Evolutionary conservation across 208 protist genomes (phyloP).

Genomic region (Crithidia brevicula): DNA sequence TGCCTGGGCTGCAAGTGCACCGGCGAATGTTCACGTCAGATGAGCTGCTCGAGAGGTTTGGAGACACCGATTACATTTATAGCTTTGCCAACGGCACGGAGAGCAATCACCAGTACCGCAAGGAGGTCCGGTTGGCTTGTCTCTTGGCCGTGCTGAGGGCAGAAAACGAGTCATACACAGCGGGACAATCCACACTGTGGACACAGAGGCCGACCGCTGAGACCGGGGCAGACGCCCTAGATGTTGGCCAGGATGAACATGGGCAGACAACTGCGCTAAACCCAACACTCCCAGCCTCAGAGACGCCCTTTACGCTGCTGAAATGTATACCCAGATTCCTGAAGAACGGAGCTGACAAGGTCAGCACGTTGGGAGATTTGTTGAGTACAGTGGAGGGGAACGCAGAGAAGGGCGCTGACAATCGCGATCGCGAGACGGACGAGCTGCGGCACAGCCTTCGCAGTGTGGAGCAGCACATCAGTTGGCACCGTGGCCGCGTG

Average conservation of each 20-base stretch:
- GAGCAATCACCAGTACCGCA: slow-evolving; percentile 54
- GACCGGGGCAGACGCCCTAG: no score
- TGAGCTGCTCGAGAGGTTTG: slow-evolving; percentile 33
- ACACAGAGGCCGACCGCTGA: no score
- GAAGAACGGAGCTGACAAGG: background rate
- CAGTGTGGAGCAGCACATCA: slow-evolving; percentile 92
- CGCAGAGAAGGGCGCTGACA: background rate
- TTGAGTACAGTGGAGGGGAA: background rate
- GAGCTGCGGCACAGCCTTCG: slow-evolving; percentile 95
- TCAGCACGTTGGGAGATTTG: background rate
- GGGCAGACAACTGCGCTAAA: background rate
- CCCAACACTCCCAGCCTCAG: background rate
- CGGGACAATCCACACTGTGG: background rate
- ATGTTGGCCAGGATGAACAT: no score
- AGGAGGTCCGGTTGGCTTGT: slow-evolving; percentile 3
- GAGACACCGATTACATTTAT: slow-evolving; percentile 92
- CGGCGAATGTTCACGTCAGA: slow-evolving; percentile 29
- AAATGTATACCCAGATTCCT: slow-evolving; percentile 26
- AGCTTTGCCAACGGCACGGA: slow-evolving; percentile 97
- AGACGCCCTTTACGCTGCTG: background rate
- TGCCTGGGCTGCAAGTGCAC: slow-evolving; percentile 26
- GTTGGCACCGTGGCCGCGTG: slow-evolving; percentile 86
- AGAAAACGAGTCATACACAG: background rate
- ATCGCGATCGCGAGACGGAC: slow-evolving; percentile 85
- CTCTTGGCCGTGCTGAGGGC: background rate